Base-by-base conservation (phyloP, 129 eudicot genomes). In the Tanacetum coccineum region DNA sequence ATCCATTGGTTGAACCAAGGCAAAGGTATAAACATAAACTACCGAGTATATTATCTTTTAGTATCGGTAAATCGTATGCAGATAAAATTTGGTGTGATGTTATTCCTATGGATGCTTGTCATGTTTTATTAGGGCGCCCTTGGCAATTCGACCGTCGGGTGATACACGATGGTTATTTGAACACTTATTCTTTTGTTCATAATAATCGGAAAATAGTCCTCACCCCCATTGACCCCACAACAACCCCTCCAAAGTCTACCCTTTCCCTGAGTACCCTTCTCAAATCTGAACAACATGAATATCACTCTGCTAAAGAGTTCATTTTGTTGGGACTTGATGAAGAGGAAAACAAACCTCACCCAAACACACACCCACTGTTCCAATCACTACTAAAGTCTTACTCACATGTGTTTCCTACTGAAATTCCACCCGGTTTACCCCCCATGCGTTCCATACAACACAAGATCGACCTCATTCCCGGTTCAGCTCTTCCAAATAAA, bases 1-100 rank as follows among this genome's bases (percentile, higher is more conserved):
- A 58, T 58, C 13, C 63, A 58, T 7, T 58, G 49, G 66, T 22
- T 61, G 0, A 61, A 61, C 25, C 66, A 61, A 2, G 50, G 66
- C 13, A 61, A 36, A 61, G 66, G 66, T 2, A 32, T 60, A 13
- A 4, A 22, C 0, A 47, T 60, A 0, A 4, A 47, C 4, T 47
- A 60, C 6, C 12, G 49, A 3, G 66, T 0, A 3, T 60, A 6
- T 36, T 60, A 30, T 60, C 66, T 2, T 14, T 32, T 4, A 30
- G 65, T n/a, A 28, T 60, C 36, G 47, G 46, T 0, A 32, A 6
- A 21, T 13, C 4, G 0, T 60, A 60, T 15, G 4, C 3, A 4
- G 48, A 60, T 8, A 13, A 30, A 14, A 1, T 60, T 0, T 60
- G 65, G 65, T 60, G 65, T 60, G 47, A 60, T 13, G 44, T 60